Evolutionary conservation across 1,284 basidiomycete species (phyloP).

Genomic region (Tylopilus sp.): DNA sequence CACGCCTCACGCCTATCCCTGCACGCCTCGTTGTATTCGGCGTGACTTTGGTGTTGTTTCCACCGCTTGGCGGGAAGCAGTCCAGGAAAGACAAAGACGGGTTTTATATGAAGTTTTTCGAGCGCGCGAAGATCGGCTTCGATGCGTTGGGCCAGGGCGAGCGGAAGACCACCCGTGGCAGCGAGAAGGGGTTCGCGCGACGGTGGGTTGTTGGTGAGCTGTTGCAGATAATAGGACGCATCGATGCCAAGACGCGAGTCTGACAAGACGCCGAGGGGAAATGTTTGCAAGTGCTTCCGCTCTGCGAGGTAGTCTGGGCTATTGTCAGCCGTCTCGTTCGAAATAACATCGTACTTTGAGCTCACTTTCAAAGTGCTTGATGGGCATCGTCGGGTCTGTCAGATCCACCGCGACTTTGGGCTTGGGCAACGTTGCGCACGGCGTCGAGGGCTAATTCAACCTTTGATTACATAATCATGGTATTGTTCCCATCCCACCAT

Average conservation of each 20-base stretch:
- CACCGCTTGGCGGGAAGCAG: constrained; percentile 65
- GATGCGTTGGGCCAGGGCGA: constrained; percentile 80
- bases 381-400: constrained; percentile 39
- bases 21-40: constrained; percentile 67
- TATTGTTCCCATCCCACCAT: constrained; percentile 10
- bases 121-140: constrained; percentile 87
- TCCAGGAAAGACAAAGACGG: constrained; percentile 95
- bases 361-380: constrained; percentile 54
- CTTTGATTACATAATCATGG: constrained; percentile 27
- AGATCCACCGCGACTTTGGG: constrained; percentile 10
- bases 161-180: constrained; percentile 88
- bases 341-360: neutral
- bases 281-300: constrained; percentile 81
- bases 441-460: constrained; percentile 12
- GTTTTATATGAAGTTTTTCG: constrained; percentile 90
- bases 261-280: constrained; percentile 77
- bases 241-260: constrained; percentile 97
- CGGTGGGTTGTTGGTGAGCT: constrained; percentile 71
- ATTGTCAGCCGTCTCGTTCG: neutral
- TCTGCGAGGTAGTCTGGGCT: constrained; percentile 75
- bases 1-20: constrained; percentile 79
- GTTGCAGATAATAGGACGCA: constrained; percentile 84
- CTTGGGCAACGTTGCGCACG: constrained; percentile 22
- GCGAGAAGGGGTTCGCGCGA: constrained; percentile 87
- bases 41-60: constrained; percentile 50